Evolutionary conservation across 768 basidiomycete genomes (phyloP).

Genomic region (Coprinopsis cinerea): DNA sequence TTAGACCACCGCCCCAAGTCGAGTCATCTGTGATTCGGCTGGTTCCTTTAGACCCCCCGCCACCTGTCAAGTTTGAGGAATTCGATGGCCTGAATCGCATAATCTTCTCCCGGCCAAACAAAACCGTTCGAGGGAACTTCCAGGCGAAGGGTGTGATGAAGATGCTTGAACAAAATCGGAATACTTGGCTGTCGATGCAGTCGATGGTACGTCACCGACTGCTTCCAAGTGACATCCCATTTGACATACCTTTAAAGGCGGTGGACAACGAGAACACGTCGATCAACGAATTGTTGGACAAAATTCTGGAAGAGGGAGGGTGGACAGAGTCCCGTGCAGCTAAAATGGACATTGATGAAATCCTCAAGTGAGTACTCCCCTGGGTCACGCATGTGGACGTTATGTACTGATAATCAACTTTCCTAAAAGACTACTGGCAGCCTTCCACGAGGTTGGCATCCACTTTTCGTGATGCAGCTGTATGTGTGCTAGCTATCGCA

Average conservation of each 20-base stretch:
- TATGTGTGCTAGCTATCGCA: background rate
- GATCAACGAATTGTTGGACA: conserved; percentile 67
- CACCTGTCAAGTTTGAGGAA: conserved; percentile 93
- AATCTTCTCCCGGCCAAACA: conserved; percentile 85
- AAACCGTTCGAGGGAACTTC: conserved; percentile 85
- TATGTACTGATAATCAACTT: conserved; percentile 3
- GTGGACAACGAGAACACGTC: conserved; percentile 56
- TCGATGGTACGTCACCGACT: conserved; percentile 39
- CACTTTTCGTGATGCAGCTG: conserved; percentile 64
- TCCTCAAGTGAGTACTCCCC: conserved; percentile 62
- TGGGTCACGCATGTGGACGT: background rate
- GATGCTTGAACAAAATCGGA: conserved; percentile 90
- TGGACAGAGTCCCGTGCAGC: conserved; percentile 76
- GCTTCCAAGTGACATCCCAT: background rate
- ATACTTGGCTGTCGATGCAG: conserved; percentile 85
- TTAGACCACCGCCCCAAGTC: conserved; percentile 91
- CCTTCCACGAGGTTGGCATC: conserved; percentile 70
- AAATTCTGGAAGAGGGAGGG: conserved; percentile 64
- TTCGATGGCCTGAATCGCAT: conserved; percentile 95
- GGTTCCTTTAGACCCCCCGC: conserved; percentile 90
- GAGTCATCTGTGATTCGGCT: conserved; percentile 91
- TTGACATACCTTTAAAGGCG: conserved; percentile 35
- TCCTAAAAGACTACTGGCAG: conserved; percentile 52
- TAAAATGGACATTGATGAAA: conserved; percentile 91
- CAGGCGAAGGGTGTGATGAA: conserved; percentile 91